Conservation (phyloP, 2,329 filamentous ascomycete species). For the Trichoderma sp. region DNA sequence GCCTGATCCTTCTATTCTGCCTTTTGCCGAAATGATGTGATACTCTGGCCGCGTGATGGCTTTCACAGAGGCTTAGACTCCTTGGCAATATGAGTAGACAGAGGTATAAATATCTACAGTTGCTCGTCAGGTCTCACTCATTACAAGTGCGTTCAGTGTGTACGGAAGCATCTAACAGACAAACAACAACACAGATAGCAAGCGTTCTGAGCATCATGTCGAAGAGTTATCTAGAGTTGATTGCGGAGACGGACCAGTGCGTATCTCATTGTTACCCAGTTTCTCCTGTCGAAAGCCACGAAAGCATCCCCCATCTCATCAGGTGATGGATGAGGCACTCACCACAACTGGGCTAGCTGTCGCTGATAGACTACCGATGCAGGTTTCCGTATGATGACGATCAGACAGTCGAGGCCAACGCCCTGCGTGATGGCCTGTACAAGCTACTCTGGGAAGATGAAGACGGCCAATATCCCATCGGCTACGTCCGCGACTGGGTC, state of each 20-base stretch:
- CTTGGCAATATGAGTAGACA: too few relatives aligned
- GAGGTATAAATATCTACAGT: too few relatives aligned
- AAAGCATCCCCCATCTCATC: too few relatives aligned
- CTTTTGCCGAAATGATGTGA: background rate
- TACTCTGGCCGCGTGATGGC: too few relatives aligned
- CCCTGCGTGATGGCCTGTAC: conserved; percentile 63
- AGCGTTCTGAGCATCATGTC: conserved; percentile 26
- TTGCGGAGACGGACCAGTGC: conserved; percentile 59
- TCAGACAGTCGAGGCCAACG: conserved; percentile 59
- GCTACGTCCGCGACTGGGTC: conserved; percentile 59
- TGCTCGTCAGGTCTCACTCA: too few relatives aligned
- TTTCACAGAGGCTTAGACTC: too few relatives aligned
- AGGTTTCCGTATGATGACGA: conserved; percentile 76
- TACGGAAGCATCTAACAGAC: background rate
- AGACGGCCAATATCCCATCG: conserved; percentile 65
- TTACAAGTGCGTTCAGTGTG: too few relatives aligned
- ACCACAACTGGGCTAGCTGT: too few relatives aligned
- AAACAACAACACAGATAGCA: background rate
- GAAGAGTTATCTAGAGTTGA: conserved; percentile 53
- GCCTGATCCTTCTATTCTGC: background rate
- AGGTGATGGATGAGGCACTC: background rate
- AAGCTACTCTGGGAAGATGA: conserved; percentile 65
- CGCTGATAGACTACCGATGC: conserved; percentile 9
- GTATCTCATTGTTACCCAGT: conserved; percentile 33
- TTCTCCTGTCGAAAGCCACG: background rate